These are phyloP conservation scores for Clitoria ternatea DNA, from an alignment of 306 rosid genomes.

Conservation along the genomic window DNA sequence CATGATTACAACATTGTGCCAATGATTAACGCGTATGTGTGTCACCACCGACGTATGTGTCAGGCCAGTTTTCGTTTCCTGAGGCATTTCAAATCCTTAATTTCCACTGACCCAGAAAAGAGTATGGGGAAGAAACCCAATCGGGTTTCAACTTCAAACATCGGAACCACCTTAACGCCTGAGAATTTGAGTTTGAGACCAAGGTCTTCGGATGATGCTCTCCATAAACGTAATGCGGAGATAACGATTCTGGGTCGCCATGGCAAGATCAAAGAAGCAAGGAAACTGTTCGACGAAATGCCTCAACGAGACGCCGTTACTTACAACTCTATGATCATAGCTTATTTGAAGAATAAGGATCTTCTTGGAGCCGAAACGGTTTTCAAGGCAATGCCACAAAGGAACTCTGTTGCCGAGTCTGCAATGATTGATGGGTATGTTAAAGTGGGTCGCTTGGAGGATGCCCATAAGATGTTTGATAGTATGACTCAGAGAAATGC, in stretches of 20 bases:
- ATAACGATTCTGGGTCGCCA: slow-evolving; percentile 21
- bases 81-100: slow-evolving; percentile 18
- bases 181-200: neutral
- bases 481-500: slow-evolving; percentile 36
- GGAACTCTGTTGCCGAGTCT: slow-evolving; percentile 28
- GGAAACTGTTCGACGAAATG: slow-evolving; percentile 40
- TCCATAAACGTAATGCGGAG: slow-evolving; percentile 20
- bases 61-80: neutral
- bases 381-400: slow-evolving; percentile 20
- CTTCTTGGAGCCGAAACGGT: slow-evolving; percentile 25
- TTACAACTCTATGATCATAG: slow-evolving; percentile 29
- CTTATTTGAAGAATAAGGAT: slow-evolving; percentile 31
- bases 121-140: neutral
- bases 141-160: neutral
- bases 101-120: slow-evolving; percentile 7
- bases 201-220: neutral
- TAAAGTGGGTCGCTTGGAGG: slow-evolving; percentile 36
- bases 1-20: neutral
- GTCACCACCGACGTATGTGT: neutral
- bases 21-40: neutral
- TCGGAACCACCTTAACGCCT: neutral
- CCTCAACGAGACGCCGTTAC: slow-evolving; percentile 28
- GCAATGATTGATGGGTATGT: slow-evolving; percentile 45
- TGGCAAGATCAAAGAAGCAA: slow-evolving; percentile 32
- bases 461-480: slow-evolving; percentile 39